Base-by-base conservation (phyloP, 768 basidiomycete species). In the Tulasnella sp. region DNA sequence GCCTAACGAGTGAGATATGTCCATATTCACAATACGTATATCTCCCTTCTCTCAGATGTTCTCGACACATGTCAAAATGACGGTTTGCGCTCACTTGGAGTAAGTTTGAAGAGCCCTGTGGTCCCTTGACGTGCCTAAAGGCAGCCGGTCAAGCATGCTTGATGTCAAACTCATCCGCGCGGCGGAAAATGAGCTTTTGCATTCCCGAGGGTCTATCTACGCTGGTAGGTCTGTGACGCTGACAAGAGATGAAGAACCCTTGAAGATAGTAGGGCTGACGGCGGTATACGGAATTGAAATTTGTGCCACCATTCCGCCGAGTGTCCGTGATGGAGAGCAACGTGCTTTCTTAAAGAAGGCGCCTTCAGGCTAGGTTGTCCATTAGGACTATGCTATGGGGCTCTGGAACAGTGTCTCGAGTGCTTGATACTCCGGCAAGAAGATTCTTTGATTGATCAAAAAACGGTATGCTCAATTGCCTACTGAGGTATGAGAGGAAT, bases 21-120 rank as follows among this genome's bases (percentile, higher is more conserved):
- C n/a, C n/a, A n/a, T n/a, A n/a, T n/a, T n/a, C n/a, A n/a, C n/a
- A n/a, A n/a, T n/a, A n/a, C n/a, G n/a, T n/a, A n/a, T n/a, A n/a
- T n/a, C n/a, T n/a, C n/a, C n/a, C n/a, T n/a, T n/a, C n/a, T n/a
- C n/a, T n/a, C n/a, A n/a, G n/a, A n/a, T n/a, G n/a, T n/a, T n/a
- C n/a, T n/a, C 88, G 42, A 68, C 16, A 39, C n/a, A n/a, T 68
- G 16, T 40, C 67, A 6, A 11, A n/a, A 5, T 39, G 12, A 11
- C 8, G 7, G 5, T n/a, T 12, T 26, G 36, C 17, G n/a, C 8
- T 68, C 36, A 12, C 7, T 5, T 71, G 47, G 34, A 71, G 42
- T 5, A 47, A 71, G 40, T 71, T 41, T 41, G 52, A 40, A 22
- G 5, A 62, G 44, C 47, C 5, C 16, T 71, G 59, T 36, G 69